Conservation (phyloP, 257 asterid species). For the Anisodus tanguticus region DNA sequence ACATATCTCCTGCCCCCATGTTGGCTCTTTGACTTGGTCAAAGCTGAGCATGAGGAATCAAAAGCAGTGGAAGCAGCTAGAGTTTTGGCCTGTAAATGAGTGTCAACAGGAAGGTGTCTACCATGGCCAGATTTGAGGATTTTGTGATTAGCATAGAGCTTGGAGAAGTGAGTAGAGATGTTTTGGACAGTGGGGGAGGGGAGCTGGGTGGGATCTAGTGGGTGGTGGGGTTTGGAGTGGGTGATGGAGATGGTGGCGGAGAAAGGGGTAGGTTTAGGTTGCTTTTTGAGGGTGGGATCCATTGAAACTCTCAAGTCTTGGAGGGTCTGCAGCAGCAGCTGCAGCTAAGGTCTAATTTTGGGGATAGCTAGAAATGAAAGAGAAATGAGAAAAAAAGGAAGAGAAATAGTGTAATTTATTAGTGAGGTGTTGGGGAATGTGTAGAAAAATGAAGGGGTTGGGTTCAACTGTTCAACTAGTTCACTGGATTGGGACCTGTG, state of each 20-base stretch:
- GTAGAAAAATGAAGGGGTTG: conserved; percentile 31
- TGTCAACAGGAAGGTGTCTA: conserved; percentile 41
- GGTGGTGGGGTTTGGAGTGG: conserved; percentile 40
- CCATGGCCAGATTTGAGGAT: conserved; percentile 35
- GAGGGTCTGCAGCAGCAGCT: not conserved
- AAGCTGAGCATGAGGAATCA: conserved; percentile 54
- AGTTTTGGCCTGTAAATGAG: conserved; percentile 40
- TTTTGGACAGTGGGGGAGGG: conserved; percentile 61
- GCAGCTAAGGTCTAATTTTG: not conserved
- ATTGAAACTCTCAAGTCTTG: conserved; percentile 36
- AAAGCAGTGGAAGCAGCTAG: conserved; percentile 33
- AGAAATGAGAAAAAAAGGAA: not conserved
- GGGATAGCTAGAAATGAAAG: not conserved
- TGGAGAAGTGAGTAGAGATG: conserved; percentile 79
- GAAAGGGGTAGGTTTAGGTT: conserved; percentile 47
- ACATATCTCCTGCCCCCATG: conserved; percentile 47
- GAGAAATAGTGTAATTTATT: not conserved
- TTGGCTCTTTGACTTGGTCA: conserved; percentile 73
- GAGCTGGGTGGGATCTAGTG: conserved; percentile 67
- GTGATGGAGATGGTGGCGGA: conserved; percentile 39
- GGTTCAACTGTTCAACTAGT: conserved; percentile 16
- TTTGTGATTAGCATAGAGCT: conserved; percentile 65
- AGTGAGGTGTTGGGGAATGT: not conserved
- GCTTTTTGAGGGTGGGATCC: conserved; percentile 65
- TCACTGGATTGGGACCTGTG: conserved; percentile 23